phyloP scores from a whole-genome alignment of 2,329 filamentous ascomycete genomes.

The Pezicula neosporulosa region DNA sequence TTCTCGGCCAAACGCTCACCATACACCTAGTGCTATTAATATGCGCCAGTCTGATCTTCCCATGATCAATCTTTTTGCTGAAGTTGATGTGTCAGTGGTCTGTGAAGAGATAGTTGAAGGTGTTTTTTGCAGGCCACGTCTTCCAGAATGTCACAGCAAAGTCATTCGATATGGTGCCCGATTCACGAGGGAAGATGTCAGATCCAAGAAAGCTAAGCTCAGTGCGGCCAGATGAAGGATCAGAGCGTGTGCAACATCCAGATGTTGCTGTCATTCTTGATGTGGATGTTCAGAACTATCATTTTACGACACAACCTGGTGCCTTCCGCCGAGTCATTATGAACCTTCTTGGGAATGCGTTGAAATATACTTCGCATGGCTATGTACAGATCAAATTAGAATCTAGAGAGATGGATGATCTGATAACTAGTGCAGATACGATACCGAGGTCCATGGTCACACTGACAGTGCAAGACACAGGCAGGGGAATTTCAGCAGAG shows the following conservation, averaged over 20 bases:
- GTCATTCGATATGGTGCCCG: conserved; percentile 26
- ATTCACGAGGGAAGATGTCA: conserved; percentile 21
- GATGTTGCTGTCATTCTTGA: conserved; percentile 27
- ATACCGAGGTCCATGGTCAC: conserved; percentile 33
- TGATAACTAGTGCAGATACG: conserved; percentile 10
- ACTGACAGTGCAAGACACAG: conserved; percentile 74
- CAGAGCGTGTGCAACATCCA: conserved; percentile 6
- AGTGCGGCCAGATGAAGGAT: conserved; percentile 5
- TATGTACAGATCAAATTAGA: conserved; percentile 40
- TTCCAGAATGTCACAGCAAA: conserved; percentile 27
- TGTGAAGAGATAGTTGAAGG: conserved; percentile 31
- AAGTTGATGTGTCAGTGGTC: conserved; percentile 27
- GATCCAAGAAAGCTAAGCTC: conserved; percentile 9
- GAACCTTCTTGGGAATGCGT: conserved; percentile 60
- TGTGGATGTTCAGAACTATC: conserved; percentile 23
- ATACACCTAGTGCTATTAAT: conserved; percentile 6
- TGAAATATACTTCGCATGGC: conserved; percentile 58
- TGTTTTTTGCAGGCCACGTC: conserved; percentile 28
- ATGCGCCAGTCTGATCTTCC: conserved; percentile 25
- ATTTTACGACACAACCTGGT: conserved; percentile 50
- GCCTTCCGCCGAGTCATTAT: conserved; percentile 50
- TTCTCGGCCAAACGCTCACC: conserved; percentile 3
- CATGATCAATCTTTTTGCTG: conserved; percentile 30
- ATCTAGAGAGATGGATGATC: conserved; percentile 22
- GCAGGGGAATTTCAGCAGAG: conserved; percentile 62